Evolutionary conservation across 139 green algal genomes (phyloP).

Genomic region (Asterochloris erici): DNA sequence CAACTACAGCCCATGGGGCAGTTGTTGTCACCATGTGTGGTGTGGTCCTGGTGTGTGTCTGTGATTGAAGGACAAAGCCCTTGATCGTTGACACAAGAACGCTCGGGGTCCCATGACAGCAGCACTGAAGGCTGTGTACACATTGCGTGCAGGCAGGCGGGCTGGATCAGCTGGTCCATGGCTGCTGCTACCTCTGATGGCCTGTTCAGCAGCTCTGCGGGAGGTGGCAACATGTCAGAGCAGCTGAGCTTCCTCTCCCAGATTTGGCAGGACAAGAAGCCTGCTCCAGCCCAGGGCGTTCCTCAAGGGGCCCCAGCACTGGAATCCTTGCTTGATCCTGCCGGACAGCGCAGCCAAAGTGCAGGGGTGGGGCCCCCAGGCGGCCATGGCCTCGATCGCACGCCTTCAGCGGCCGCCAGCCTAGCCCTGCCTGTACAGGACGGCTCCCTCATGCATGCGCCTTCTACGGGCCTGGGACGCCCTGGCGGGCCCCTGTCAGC

Average conservation of each 20-base stretch:
- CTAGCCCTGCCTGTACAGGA: background rate
- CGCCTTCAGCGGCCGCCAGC: background rate
- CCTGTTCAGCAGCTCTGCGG: conserved; percentile 1
- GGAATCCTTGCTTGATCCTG: background rate
- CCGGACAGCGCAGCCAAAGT: background rate
- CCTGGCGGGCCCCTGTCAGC: conserved; percentile 6
- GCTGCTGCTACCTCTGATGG: background rate
- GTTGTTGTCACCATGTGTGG: too few species aligned
- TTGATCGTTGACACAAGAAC: background rate
- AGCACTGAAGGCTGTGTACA: background rate
- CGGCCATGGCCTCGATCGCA: too few species aligned
- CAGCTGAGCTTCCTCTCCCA: conserved; percentile 10
- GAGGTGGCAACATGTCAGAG: conserved; percentile 1
- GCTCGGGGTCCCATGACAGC: background rate
- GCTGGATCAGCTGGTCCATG: background rate
- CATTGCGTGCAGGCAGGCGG: background rate
- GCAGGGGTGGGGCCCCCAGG: too few species aligned
- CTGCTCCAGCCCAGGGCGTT: background rate
- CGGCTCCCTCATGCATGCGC: background rate
- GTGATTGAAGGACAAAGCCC: background rate
- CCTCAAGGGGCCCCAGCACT: background rate
- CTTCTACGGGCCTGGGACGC: too few species aligned
- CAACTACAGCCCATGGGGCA: too few species aligned
- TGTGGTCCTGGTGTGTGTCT: background rate
- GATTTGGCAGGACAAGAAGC: conserved; percentile 15